Evolutionary conservation across 805 yeast species (phyloP).

Genomic region (Starmerella floris): DNA sequence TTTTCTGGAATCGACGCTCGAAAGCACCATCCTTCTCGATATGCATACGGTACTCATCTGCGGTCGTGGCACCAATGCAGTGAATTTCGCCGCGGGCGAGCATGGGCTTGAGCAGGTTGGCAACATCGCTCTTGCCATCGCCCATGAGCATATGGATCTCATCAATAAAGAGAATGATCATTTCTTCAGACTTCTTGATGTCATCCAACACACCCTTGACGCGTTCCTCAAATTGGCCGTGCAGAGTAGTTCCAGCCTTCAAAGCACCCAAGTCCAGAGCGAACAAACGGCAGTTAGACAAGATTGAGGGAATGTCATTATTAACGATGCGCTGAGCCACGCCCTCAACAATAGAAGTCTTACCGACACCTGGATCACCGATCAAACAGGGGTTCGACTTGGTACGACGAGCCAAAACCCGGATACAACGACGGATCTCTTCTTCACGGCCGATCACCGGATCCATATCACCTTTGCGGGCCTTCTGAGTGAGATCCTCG

Average conservation of each 20-base stretch:
- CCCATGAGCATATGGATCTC: conserved; percentile 99
- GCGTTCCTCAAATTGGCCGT: conserved; percentile 98
- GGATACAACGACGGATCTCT: conserved; percentile 87
- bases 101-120: conserved; percentile 92
- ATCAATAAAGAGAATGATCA: conserved; percentile 86
- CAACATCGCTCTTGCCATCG: conserved; percentile 95
- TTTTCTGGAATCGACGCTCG: conserved; percentile 95
- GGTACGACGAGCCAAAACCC: conserved; percentile 92
- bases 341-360: conserved; percentile 95
- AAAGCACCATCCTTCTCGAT: conserved; percentile 97
- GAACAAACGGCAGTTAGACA: conserved; percentile 67
- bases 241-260: conserved; percentile 97
- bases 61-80: conserved; percentile 97
- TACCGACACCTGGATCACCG: conserved; percentile 99
- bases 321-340: conserved; percentile 95
- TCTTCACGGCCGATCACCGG: conserved; percentile 99
- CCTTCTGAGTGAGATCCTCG: conserved; percentile 82
- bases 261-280: conserved; percentile 90
- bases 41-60: conserved; percentile 82
- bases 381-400: conserved; percentile 92
- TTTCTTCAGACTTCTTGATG: conserved; percentile 70
- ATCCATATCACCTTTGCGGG: conserved; percentile 86
- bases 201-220: conserved; percentile 92
- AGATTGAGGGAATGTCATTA: conserved; percentile 82
- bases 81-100: conserved; percentile 91